phyloP scores from a whole-genome alignment of 1,284 basidiomycete genomes.

The Ceratobasidium sp. region DNA sequence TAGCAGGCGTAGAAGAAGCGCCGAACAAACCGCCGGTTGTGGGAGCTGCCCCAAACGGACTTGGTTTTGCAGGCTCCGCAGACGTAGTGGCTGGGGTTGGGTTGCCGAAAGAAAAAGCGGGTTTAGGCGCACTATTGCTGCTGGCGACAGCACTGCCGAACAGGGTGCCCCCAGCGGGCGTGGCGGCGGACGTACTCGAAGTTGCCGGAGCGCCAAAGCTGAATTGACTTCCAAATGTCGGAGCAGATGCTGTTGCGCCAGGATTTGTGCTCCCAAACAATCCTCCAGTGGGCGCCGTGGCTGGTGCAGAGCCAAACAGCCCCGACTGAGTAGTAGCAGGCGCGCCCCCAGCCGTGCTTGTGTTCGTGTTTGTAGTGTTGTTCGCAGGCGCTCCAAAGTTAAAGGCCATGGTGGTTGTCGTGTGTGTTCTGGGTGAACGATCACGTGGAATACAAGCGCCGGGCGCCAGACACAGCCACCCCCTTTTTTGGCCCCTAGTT shows the following conservation, averaged over 20 bases:
- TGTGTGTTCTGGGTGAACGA: constrained; percentile 26
- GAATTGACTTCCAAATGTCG: constrained; percentile 3
- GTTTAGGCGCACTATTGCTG: constrained; percentile 20
- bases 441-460: constrained; percentile 23
- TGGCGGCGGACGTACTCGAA: background rate
- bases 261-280: constrained; percentile 35
- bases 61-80: constrained; percentile 23
- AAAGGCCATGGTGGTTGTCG: constrained; percentile 41
- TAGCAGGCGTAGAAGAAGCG: constrained; percentile 25
- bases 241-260: background rate
- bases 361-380: constrained; percentile 20
- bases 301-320: constrained; percentile 27
- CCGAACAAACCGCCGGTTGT: constrained; percentile 11
- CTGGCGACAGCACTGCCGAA: constrained; percentile 10
- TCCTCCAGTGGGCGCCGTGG: constrained; percentile 21
- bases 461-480: background rate
- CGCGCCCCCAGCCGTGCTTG: background rate
- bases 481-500: constrained; percentile 10
- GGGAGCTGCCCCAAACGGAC: constrained; percentile 36
- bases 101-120: constrained; percentile 27
- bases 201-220: constrained; percentile 25
- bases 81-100: constrained; percentile 8
- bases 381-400: constrained; percentile 33
- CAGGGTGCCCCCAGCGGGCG: constrained; percentile 24
- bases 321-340: constrained; percentile 25